These are phyloP conservation scores for Ambrosia artemisiifolia DNA, from an alignment of 129 eudicot genomes.

Conservation along the genomic window DNA sequence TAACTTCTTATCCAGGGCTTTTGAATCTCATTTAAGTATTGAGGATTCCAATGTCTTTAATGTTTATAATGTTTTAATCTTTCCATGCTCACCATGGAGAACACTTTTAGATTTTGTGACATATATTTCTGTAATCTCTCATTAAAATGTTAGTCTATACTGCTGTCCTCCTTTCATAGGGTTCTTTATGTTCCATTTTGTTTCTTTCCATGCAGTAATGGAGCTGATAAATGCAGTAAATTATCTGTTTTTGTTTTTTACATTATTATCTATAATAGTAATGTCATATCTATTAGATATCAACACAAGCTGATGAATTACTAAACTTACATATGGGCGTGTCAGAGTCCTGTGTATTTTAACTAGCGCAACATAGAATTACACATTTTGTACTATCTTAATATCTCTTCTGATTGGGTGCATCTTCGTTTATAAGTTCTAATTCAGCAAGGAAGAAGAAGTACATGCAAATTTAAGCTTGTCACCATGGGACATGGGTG, in stretches of 20 bases:
- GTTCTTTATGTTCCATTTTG: background rate
- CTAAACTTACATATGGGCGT: background rate
- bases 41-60: conserved; percentile 10
- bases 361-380: background rate
- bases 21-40: background rate
- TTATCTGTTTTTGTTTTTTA: background rate
- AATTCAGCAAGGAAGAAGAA: background rate
- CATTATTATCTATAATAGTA: background rate
- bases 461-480: background rate
- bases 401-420: background rate
- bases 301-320: background rate
- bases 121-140: background rate
- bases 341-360: background rate
- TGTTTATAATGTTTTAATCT: background rate
- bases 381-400: background rate
- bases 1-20: background rate
- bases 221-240: background rate
- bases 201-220: background rate
- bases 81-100: background rate
- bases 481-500: conserved; percentile 3
- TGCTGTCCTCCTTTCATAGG: background rate
- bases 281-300: background rate
- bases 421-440: background rate
- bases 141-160: too few relatives aligned
- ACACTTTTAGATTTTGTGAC: background rate